Percentiles rank a stretch among this genome's conserved stretches.
phyloP scores from a whole-genome alignment of 768 basidiomycete species.

The Naganishia onofrii region DNA sequence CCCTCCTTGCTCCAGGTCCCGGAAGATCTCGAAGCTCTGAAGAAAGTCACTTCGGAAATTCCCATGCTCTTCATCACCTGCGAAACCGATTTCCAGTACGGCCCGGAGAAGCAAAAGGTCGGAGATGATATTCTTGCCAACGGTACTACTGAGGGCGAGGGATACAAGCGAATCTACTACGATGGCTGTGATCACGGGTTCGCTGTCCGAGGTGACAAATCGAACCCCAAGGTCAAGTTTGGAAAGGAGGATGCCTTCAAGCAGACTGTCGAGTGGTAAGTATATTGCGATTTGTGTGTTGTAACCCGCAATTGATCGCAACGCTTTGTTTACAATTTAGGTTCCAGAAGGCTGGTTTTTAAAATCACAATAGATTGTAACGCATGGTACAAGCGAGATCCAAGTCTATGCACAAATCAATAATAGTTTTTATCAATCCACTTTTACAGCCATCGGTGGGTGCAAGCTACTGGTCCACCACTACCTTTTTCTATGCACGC shows the following conservation, averaged over 20 bases:
- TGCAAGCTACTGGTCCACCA: not conserved
- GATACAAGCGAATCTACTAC: constrained; percentile 58
- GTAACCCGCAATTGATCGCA: no score
- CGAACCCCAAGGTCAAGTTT: constrained; percentile 56
- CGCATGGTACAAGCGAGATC: not conserved
- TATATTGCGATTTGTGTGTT: not conserved
- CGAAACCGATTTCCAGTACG: constrained; percentile 55
- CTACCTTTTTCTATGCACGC: not conserved
- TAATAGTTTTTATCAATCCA: not conserved
- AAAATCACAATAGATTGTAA: not conserved
- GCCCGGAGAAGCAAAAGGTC: constrained; percentile 54
- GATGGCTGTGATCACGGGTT: constrained; percentile 62
- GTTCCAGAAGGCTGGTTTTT: constrained; percentile 10
- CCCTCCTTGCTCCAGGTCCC: constrained; percentile 65
- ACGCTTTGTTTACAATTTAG: not conserved
- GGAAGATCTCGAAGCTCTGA: constrained; percentile 63
- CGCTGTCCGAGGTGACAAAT: constrained; percentile 51
- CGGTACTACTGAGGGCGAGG: constrained; percentile 38
- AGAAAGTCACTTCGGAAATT: constrained; percentile 53
- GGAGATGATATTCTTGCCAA: constrained; percentile 60
- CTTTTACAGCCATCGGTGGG: not conserved
- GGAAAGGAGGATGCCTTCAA: constrained; percentile 67
- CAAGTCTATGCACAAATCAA: not conserved
- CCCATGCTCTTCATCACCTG: constrained; percentile 69
- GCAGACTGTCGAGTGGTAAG: constrained; percentile 59